A percentile compares a stretch with the other conserved stretches of the same genome.
These are phyloP conservation scores for Hypoxylon fragiforme DNA, from an alignment of 495 filamentous ascomycete genomes.

Conservation along the genomic window DNA sequence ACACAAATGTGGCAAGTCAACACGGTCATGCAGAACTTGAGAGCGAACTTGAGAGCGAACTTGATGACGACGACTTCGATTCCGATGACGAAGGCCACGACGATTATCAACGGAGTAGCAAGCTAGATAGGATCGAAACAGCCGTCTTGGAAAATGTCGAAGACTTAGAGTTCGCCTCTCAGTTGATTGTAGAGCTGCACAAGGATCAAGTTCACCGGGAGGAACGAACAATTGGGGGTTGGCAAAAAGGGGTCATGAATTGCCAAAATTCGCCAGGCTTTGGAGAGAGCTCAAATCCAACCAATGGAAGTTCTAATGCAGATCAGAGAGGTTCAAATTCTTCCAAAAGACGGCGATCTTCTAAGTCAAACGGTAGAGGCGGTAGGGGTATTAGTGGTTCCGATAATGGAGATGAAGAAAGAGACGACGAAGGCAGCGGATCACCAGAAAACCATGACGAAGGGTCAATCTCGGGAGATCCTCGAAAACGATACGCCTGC, in stretches of 20 bases:
- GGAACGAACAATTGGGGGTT: constrained; percentile 15
- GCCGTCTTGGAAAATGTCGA: constrained; percentile 3
- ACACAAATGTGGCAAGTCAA: not conserved
- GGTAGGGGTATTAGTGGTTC: too few species aligned
- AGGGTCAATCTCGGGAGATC: not conserved
- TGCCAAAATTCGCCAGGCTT: constrained; percentile 4
- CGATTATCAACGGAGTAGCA: constrained; percentile 10
- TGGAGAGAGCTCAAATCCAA: not conserved
- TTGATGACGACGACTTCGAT: constrained; percentile 13
- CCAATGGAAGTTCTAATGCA: not conserved
- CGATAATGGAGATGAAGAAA: constrained; percentile 13
- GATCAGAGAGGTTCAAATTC: not conserved
- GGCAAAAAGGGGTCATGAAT: constrained; percentile 12
- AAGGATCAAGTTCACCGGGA: constrained; percentile 10
- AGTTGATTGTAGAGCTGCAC: constrained; percentile 17
- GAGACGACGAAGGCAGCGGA: constrained; percentile 9
- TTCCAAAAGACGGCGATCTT: constrained; percentile 3
- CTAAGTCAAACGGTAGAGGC: not conserved
- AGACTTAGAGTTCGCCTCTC: constrained; percentile 12
- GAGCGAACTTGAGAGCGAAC: too few species aligned
- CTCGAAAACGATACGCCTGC: constrained; percentile 8
- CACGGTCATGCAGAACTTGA: too few species aligned
- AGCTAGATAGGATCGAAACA: constrained; percentile 16
- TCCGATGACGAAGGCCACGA: constrained; percentile 8
- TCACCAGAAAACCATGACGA: constrained; percentile 12